A percentile compares a stretch with the other conserved stretches of the same genome.
Conservation (phyloP, 257 asterid genomes). For the Fraxinus americana region DNA sequence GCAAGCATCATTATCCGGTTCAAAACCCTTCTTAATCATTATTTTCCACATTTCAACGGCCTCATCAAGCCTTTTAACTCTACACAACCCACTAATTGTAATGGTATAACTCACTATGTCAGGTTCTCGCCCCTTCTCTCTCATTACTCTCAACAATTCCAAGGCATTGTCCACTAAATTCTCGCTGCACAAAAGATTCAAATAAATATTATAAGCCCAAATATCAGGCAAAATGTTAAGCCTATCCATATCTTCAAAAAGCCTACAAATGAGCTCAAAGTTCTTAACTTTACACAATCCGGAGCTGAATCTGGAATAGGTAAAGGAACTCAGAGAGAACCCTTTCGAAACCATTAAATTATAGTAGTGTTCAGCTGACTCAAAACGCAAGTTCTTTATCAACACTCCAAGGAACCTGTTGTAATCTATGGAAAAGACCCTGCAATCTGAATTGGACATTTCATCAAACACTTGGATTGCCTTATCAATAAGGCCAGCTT, state of each 20-base stretch:
- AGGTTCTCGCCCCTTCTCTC: slow-evolving; percentile 68
- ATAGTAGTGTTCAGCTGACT: slow-evolving; percentile 70
- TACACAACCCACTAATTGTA: slow-evolving; percentile 62
- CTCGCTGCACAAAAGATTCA: slow-evolving; percentile 76
- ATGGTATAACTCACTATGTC: slow-evolving; percentile 82
- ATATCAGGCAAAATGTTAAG: slow-evolving; percentile 70
- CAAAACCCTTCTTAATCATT: slow-evolving; percentile 65
- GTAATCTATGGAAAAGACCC: slow-evolving; percentile 83
- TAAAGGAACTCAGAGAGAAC: slow-evolving; percentile 77
- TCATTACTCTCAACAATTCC: slow-evolving; percentile 63
- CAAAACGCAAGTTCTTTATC: slow-evolving; percentile 60
- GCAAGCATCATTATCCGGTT: slow-evolving; percentile 76
- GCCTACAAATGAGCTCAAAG: slow-evolving; percentile 68
- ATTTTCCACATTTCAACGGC: slow-evolving; percentile 74
- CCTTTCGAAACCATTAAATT: slow-evolving; percentile 62
- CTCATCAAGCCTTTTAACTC: slow-evolving; percentile 55
- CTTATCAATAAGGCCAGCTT: slow-evolving; percentile 61
- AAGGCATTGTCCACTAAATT: slow-evolving; percentile 70
- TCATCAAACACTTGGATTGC: slow-evolving; percentile 89
- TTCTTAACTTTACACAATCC: slow-evolving; percentile 79
- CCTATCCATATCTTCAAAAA: slow-evolving; percentile 79
- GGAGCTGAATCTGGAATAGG: slow-evolving; percentile 84
- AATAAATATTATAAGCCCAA: slow-evolving; percentile 87
- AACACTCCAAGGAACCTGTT: slow-evolving; percentile 85
- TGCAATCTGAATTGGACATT: slow-evolving; percentile 81